phyloP scores from a whole-genome alignment of 805 yeast species.

The Debaryomyces tyrocola region DNA sequence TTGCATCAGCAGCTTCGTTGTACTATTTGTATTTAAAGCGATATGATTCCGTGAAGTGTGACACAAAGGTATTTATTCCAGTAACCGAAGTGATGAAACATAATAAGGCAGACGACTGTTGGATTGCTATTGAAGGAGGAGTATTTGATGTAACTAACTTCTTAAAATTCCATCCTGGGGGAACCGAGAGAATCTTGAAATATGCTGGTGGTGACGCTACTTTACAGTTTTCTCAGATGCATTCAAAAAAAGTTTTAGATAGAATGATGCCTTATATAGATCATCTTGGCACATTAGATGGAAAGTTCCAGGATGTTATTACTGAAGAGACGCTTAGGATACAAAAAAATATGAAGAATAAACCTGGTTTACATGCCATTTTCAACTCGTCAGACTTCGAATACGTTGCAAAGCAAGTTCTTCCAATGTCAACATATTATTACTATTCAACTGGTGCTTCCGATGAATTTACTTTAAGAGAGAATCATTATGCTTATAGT shows the following conservation, averaged over 20 bases:
- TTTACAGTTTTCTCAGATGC: conserved; percentile 38
- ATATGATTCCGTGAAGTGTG: too few species aligned
- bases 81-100: conserved; percentile 17
- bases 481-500: conserved; percentile 40
- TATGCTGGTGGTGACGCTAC: conserved; percentile 66
- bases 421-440: conserved; percentile 28
- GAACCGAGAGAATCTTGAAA: conserved; percentile 41
- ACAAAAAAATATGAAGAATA: conserved; percentile 14
- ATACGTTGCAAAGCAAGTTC: conserved; percentile 25
- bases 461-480: conserved; percentile 42
- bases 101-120: conserved; percentile 14
- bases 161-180: conserved; percentile 51
- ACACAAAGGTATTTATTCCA: conserved; percentile 5
- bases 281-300: conserved; percentile 9
- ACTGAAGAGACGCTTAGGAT: too few species aligned
- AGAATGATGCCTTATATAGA: conserved; percentile 10
- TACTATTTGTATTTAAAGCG: too few species aligned
- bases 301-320: conserved; percentile 15
- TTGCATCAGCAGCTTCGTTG: too few species aligned
- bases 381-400: conserved; percentile 36
- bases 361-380: conserved; percentile 26
- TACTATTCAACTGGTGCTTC: conserved; percentile 49
- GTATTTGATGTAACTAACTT: conserved; percentile 41
- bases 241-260: conserved; percentile 23
- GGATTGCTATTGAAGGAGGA: conserved; percentile 34